Conservation (phyloP, 345 rosid genomes). For the Eucalyptus sp. region DNA sequence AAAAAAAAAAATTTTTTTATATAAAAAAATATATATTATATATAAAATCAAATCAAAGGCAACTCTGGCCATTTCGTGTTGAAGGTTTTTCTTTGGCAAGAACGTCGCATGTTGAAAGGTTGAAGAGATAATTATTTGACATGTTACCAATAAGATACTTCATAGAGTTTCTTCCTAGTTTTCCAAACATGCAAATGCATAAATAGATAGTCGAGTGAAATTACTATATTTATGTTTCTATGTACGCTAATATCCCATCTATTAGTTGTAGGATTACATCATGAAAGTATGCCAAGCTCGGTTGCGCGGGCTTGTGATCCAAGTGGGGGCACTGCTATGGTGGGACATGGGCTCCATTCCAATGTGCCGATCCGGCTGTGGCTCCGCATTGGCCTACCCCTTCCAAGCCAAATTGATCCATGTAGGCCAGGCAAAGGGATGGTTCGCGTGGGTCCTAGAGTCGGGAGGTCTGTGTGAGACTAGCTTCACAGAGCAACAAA, state of each 20-base stretch:
- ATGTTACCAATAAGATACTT: not conserved
- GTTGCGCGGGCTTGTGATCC: conserved; percentile 1
- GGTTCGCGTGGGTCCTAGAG: not conserved
- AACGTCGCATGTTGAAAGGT: not conserved
- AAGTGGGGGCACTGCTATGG: not conserved
- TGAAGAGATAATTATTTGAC: not conserved
- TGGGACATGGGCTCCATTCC: not conserved
- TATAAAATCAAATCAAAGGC: no score
- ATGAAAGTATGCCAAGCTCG: not conserved
- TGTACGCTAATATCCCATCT: not conserved
- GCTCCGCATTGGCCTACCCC: not conserved
- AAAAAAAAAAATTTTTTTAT: not conserved
- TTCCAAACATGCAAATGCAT: not conserved
- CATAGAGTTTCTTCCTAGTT: not conserved
- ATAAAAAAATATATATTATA: no score
- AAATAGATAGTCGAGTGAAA: not conserved
- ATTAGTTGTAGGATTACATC: not conserved
- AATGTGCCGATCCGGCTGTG: not conserved
- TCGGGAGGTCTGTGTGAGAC: conserved; percentile 23
- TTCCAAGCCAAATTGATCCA: conserved; percentile 7
- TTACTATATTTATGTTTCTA: not conserved
- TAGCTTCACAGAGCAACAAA: conserved; percentile 30
- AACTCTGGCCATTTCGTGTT: not conserved
- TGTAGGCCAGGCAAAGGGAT: not conserved
- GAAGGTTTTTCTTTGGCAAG: not conserved